Evolutionary conservation across 2,329 filamentous ascomycete genomes (phyloP), one percentile per base, ranked within the genome.

Genomic region (Aspergillus brunneoviolaceus): DNA sequence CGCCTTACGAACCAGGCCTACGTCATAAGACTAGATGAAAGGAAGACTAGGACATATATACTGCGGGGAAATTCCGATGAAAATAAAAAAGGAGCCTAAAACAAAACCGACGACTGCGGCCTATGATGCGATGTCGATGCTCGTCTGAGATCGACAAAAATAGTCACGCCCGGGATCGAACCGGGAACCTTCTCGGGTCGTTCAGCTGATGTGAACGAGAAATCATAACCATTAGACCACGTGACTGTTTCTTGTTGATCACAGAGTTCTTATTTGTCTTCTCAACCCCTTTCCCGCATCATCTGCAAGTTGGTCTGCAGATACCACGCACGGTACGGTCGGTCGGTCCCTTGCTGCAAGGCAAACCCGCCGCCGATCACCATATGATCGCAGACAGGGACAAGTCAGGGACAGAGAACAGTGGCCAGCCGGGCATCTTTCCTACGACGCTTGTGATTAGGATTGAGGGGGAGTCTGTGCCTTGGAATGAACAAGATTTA

Each of bases 181-280:
- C 71, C 70, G 69, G 70, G 72, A 73, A 72, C 72, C 71, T 67
- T 73, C 72, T 73, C 71, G 72, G 72, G 71, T 65, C 63, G 65
- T 49, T 65, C 63, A 60, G 5, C 61, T 69, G 66, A 62, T 74
- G 72, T 74, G 72, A 74, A 74, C 71, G 72, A 73, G 72, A 74
- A 70, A 74, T 74, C 72, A 74, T 74, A 72, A 74, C 72, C 71
- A 74, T 73, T 75, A 75, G 71, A 74, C 72, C 72, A 74, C 64
- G 64, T 59, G 58, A 69, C 63, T 69, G 42, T 3, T 31, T n/a
- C 5, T 51, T 51, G 39, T 19, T 45, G 39, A 2, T n/a, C n/a
- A 45, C 6, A 0, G 1, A 10, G 6, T 1, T 45, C 4, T 7
- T 45, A 45, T 16, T 35, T 35, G 33, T 4, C 3, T 35, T 14